Conservation (phyloP, 371 early-diverging fungal genomes). For the Mucor saturninus region DNA sequence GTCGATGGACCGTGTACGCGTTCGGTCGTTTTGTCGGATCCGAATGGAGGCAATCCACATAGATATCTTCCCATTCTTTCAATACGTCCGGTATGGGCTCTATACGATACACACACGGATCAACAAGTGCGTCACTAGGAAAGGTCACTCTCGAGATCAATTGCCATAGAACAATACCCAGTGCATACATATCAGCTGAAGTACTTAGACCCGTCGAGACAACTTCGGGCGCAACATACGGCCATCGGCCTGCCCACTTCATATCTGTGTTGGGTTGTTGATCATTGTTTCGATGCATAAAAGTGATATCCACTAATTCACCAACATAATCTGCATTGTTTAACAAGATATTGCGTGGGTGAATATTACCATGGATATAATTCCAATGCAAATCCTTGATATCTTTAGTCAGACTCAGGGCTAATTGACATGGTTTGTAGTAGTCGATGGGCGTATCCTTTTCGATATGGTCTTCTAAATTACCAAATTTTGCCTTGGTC, state of each 20-base stretch:
- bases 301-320: constrained; percentile 46
- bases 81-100: constrained; percentile 49
- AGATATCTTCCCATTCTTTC: constrained; percentile 44
- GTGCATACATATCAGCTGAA: constrained; percentile 47
- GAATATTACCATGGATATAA: constrained; percentile 51
- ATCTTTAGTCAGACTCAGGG: constrained; percentile 45
- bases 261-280: constrained; percentile 7
- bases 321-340: constrained; percentile 47
- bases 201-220: constrained; percentile 35
- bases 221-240: constrained; percentile 55
- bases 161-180: constrained; percentile 55
- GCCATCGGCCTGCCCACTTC: constrained; percentile 42
- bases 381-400: constrained; percentile 53
- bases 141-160: constrained; percentile 51
- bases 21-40: constrained; percentile 46
- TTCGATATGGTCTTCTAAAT: constrained; percentile 39
- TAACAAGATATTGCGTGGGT: constrained; percentile 48
- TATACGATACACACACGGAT: constrained; percentile 44
- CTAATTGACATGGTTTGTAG: constrained; percentile 37
- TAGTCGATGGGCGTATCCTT: constrained; percentile 37
- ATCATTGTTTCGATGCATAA: constrained; percentile 38
- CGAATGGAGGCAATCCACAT: constrained; percentile 40
- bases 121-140: constrained; percentile 44
- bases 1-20: constrained; percentile 41
- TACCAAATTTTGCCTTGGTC: constrained; percentile 46